Evolutionary conservation across 805 yeast species (phyloP).

Genomic region (Gaillardinia entomophila): DNA sequence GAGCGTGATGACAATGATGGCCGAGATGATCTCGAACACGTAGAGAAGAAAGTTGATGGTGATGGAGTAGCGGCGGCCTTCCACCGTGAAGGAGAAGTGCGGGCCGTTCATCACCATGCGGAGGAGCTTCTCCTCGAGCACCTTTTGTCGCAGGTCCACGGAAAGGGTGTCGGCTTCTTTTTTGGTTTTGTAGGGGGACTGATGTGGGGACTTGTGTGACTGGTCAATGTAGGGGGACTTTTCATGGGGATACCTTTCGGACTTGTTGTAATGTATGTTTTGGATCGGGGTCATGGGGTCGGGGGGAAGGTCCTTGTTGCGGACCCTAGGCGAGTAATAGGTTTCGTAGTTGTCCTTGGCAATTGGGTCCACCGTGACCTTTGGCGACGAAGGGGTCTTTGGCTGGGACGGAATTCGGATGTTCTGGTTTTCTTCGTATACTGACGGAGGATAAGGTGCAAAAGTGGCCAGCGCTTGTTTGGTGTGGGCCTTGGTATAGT

Average conservation of each 20-base stretch:
- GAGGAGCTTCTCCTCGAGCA: slow-evolving; percentile 22
- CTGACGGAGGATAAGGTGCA: slow-evolving; percentile 10
- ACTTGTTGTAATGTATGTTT: too few species aligned
- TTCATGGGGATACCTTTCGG: too few species aligned
- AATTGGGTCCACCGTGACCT: too few species aligned
- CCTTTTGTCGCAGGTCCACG: slow-evolving; percentile 14
- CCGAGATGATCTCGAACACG: slow-evolving; percentile 22
- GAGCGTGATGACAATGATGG: slow-evolving; percentile 21
- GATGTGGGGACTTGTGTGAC: slow-evolving; percentile 1
- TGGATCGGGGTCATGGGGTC: too few species aligned
- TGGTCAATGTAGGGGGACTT: too few species aligned
- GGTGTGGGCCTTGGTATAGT: slow-evolving; percentile 9
- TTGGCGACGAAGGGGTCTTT: not conserved
- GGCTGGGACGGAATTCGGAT: not conserved
- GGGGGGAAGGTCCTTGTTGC: not conserved
- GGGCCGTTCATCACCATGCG: slow-evolving; percentile 30
- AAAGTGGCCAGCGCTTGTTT: slow-evolving; percentile 3
- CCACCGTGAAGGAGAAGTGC: slow-evolving; percentile 10
- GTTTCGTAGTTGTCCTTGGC: too few species aligned
- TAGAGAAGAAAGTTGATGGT: slow-evolving; percentile 25
- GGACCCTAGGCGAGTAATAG: too few species aligned
- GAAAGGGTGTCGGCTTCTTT: slow-evolving; percentile 10
- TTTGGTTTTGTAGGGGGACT: slow-evolving; percentile 1
- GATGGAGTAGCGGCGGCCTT: slow-evolving; percentile 8
- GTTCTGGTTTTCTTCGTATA: slow-evolving; percentile 1